Evolutionary conservation across 768 basidiomycete genomes (phyloP), one percentile per base, ranked within the genome.

Genomic region (Mycena latifolia): DNA sequence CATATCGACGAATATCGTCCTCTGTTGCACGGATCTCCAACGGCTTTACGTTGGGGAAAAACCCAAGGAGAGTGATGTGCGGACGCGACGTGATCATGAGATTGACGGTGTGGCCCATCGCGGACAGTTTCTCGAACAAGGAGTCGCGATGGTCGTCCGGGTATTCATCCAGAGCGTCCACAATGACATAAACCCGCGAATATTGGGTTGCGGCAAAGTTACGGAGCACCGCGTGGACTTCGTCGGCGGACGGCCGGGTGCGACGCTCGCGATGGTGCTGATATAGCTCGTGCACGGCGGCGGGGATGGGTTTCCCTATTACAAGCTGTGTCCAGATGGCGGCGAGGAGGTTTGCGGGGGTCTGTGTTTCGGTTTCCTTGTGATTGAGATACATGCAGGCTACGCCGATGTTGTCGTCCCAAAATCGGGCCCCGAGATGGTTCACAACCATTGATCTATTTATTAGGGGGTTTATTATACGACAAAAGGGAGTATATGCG

Each of bases 311-410:
- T 20, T 33, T 37, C n/a, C 33, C 35, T 2, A 54, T 5, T 6
- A 41, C 10, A 39, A 54, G 53, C 27, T 54, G 53, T 22, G 33
- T 24, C 53, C 53, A 54, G 1, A 41, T 5, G 2, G 35, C 37
- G 12, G 35, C 53, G 11, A 54, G 39, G 15, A 55, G 54, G 22
- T 43, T 55, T 1, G 41, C 15, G 6, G 35, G 39, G 7, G 54
- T 18, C 18, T 55, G 54, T 6, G 17, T 24, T 28, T 55, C 39
- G 3, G 54, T 25, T n/a, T 55, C 39, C 39, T 55, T 55, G 39
- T 55, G 54, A n/a, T 55, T 29, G 22, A 37, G 17, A 43, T 55
- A 55, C 20, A 55, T 20, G 24, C 20, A 55, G 1, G 54, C 54
- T 9, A 55, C 41, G 15, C 37, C 54, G 12, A 12, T 20, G 18